Evolutionary conservation across 2,329 filamentous ascomycete genomes (phyloP), one percentile per base, ranked within the genome.

Genomic region (Colletotrichum filicis): DNA sequence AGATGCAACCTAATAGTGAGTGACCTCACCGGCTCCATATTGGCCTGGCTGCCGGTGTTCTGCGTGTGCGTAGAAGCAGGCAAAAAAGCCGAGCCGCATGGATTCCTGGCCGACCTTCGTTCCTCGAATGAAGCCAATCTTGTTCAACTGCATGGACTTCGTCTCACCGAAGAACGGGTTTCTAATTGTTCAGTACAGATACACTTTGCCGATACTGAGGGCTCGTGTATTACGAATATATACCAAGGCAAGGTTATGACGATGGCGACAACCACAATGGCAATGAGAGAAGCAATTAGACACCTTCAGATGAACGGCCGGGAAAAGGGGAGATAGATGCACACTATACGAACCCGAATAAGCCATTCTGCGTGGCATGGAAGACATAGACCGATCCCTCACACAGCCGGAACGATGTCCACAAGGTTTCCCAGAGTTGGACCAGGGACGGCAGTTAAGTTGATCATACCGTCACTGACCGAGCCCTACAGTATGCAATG

Each of bases 401-500:
- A 59, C 58, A 42, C 22, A 26, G 14, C 37, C 57, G 6, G 49
- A 26, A 57, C 57, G 28, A 53, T 58, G 19, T 22, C 28, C 46
- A 16, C 65, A 49, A 66, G 58, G 65, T 58, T 11, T 19, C 7
- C 19, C 19, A 22, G 9, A n/a, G 19, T 8, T 11, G 16, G 16
- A 32, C 35, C 55, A 22, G 58, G 57, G 19, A 32, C 58, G 63
- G 57, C 56, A 62, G 26, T 57, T 12, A 30, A 61, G 70, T 37
- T 66, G 66, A 73, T 69, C 70, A 64, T 58, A 64, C 22, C 49
- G 56, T 67, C 55, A 52, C 56, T 16, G 35, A 22, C 14, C 28
- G 24, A 65, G 60, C 60, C 67, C 37, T 69, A 59, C 19, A n/a
- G 19, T n/a, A 4, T 49, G 19, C 42, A 49, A 22, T 22, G 42